These are phyloP conservation scores for Wickerhamiella siamensis DNA, from an alignment of 805 yeast genomes.

Conservation along the genomic window DNA sequence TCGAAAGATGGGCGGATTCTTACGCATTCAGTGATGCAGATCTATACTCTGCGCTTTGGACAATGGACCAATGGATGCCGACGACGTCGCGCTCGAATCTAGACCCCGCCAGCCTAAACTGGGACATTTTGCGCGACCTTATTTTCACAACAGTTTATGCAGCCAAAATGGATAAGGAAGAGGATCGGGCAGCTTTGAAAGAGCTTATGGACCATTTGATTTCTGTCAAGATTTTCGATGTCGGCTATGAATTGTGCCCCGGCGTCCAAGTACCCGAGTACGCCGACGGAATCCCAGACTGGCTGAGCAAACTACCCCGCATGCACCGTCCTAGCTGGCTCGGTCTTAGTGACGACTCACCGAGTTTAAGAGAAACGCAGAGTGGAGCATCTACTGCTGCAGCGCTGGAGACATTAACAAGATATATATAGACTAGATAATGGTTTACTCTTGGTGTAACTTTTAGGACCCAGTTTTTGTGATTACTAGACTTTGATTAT, in stretches of 20 bases:
- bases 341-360: not conserved
- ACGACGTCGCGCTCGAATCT: slow-evolving; percentile 1
- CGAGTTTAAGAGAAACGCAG: not conserved
- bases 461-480: too few relatives aligned
- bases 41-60: slow-evolving; percentile 33
- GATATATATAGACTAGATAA: too few relatives aligned
- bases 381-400: not conserved
- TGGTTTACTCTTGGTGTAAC: too few relatives aligned
- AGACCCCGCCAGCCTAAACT: slow-evolving; percentile 25
- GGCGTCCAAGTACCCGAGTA: not conserved
- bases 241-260: not conserved
- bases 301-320: not conserved
- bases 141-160: slow-evolving; percentile 50
- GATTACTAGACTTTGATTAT: too few relatives aligned
- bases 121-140: slow-evolving; percentile 37
- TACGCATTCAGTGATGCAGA: slow-evolving; percentile 73
- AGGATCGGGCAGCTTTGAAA: slow-evolving; percentile 14
- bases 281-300: not conserved
- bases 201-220: slow-evolving; percentile 8
- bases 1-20: slow-evolving; percentile 41
- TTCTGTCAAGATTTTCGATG: not conserved
- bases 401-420: not conserved
- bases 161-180: slow-evolving; percentile 23
- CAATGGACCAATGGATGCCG: slow-evolving; percentile 28
- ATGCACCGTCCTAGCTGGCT: not conserved